Conservation (phyloP, 1,284 basidiomycete genomes). For the Pseudozyma pruni region DNA sequence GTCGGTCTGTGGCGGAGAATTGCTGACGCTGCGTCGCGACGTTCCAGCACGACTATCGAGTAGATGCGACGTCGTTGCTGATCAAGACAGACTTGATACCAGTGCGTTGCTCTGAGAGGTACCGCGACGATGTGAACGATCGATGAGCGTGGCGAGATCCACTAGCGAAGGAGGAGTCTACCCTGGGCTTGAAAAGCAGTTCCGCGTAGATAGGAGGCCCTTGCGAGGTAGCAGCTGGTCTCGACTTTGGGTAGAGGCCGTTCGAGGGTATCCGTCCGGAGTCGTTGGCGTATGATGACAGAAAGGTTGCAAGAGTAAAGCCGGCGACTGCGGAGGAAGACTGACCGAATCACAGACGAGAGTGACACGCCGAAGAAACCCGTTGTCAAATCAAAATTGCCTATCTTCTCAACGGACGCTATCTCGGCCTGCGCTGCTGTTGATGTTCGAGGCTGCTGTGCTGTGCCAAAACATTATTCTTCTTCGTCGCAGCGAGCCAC, state of each 20-base stretch:
- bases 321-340: slow-evolving; percentile 19
- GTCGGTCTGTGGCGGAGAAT: not conserved
- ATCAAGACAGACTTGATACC: not conserved
- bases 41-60: slow-evolving; percentile 8
- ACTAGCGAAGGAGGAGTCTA: not conserved
- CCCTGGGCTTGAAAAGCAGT: no score
- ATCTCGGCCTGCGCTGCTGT: slow-evolving; percentile 6
- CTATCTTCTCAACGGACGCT: not conserved
- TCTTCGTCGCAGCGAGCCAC: no score
- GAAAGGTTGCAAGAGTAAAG: slow-evolving; percentile 9
- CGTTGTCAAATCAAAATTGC: slow-evolving; percentile 1
- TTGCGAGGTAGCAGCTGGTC: no score
- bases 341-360: slow-evolving; percentile 11
- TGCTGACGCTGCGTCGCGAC: slow-evolving; percentile 16
- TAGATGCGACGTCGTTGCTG: slow-evolving; percentile 27
- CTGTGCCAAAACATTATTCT: no score
- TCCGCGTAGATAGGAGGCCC: not conserved
- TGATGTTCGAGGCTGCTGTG: slow-evolving; percentile 1
- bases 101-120: not conserved
- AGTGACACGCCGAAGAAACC: slow-evolving; percentile 23
- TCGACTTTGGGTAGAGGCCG: not conserved
- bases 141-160: not conserved
- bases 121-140: not conserved
- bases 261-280: not conserved
- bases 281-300: not conserved